These are phyloP conservation scores for Volvariella volvacea DNA, from an alignment of 1,284 basidiomycete species.

Conservation along the genomic window DNA sequence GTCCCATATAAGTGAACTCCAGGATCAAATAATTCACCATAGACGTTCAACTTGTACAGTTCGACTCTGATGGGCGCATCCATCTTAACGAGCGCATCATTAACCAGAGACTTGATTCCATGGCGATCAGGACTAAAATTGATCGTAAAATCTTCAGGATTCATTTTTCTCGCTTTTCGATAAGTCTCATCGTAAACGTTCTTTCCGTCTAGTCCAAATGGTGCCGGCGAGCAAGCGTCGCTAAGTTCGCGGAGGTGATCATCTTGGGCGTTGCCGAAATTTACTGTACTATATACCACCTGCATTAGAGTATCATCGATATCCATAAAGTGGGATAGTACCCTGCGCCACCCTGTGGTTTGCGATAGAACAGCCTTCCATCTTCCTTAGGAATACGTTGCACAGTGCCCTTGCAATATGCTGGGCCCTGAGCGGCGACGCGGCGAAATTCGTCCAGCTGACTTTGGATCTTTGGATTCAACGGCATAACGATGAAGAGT, in stretches of 20 bases:
- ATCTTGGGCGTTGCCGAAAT: no score
- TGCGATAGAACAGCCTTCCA: no score
- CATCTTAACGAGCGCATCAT: constrained; percentile 13
- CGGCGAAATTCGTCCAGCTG: no score
- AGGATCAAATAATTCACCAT: constrained; percentile 20
- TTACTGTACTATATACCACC: no score
- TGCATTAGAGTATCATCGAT: no score
- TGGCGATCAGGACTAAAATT: constrained; percentile 18
- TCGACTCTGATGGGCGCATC: constrained; percentile 15
- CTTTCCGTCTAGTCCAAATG: constrained; percentile 20
- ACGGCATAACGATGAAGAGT: no score
- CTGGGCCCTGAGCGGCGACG: no score
- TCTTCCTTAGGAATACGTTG: no score
- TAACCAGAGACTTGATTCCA: constrained; percentile 16
- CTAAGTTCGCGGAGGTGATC: constrained; percentile 6
- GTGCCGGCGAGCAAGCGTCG: constrained; percentile 20
- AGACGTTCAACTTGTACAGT: constrained; percentile 27
- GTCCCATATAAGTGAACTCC: constrained; percentile 5
- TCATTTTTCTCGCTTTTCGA: constrained; percentile 27
- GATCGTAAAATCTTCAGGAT: constrained; percentile 17
- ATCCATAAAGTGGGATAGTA: no score
- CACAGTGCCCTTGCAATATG: no score
- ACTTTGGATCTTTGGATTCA: no score
- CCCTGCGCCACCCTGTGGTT: no score
- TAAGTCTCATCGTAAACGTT: constrained; percentile 26